Percentiles rank a stretch among this genome's conserved stretches.
phyloP scores from a whole-genome alignment of 2,329 filamentous ascomycete species.

The Aspergillus pseudoglaucus region DNA sequence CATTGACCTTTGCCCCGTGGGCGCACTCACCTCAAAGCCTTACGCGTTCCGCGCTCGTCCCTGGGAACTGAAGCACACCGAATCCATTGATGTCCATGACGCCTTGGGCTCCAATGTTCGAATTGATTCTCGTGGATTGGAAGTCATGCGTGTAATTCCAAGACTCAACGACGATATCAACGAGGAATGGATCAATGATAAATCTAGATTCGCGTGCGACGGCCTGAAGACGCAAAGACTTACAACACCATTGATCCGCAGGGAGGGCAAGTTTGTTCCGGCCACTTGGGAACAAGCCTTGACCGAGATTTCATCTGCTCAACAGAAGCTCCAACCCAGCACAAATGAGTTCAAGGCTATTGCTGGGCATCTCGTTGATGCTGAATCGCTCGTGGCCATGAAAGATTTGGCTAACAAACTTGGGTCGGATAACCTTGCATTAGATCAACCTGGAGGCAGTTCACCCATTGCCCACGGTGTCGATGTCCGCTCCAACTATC shows the following conservation, averaged over 20 bases:
- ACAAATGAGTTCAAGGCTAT: slow-evolving; percentile 95
- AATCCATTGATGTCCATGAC: slow-evolving; percentile 91
- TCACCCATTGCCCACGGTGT: slow-evolving; percentile 84
- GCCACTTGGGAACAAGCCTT: slow-evolving; percentile 94
- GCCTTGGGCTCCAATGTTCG: slow-evolving; percentile 91
- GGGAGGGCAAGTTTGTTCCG: slow-evolving; percentile 84
- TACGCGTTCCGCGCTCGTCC: slow-evolving; percentile 95
- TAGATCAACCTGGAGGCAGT: slow-evolving; percentile 81
- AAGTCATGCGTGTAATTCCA: slow-evolving; percentile 92
- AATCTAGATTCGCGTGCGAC: slow-evolving; percentile 92
- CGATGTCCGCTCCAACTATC: slow-evolving; percentile 88
- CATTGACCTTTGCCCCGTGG: slow-evolving; percentile 96
- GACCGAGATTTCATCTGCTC: slow-evolving; percentile 75
- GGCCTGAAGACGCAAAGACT: slow-evolving; percentile 93
- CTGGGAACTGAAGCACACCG: slow-evolving; percentile 94
- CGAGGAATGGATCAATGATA: slow-evolving; percentile 99
- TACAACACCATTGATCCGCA: slow-evolving; percentile 83
- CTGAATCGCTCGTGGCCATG: slow-evolving; percentile 88
- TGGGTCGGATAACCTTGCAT: slow-evolving; percentile 88
- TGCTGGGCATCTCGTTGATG: slow-evolving; percentile 83
- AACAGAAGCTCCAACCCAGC: slow-evolving; percentile 70
- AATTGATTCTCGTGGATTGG: slow-evolving; percentile 83
- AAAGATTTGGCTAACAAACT: slow-evolving; percentile 97
- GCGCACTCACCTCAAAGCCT: slow-evolving; percentile 92
- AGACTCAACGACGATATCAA: slow-evolving; percentile 96